Evolutionary conservation across 169 alveolate genomes (phyloP), one percentile per base, ranked within the genome.

Genomic region (Perkinsus marinus): DNA sequence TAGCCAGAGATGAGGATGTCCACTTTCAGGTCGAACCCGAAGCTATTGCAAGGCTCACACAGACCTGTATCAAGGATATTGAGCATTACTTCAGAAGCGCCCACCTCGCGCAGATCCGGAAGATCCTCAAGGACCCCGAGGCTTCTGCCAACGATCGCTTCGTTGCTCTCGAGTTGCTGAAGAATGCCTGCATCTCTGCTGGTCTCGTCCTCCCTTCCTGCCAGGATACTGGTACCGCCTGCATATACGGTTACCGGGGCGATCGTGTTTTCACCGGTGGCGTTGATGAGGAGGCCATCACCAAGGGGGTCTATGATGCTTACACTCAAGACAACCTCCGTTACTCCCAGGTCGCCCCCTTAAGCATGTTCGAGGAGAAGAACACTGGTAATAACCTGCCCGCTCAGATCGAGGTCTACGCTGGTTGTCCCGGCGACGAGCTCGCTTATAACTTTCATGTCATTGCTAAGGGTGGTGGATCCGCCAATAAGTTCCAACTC

Each of bases 401-500:
- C 0, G 97, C 98, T 19, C 98, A 96, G 91, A 94, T 97, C 3
- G 97, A 96, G 43, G 68, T 96, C 9, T 93, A 93, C 46, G 91
- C 95, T 10, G 96, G 97, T 7, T 92, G 90, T 38, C 79, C 79
- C 79, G 79, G 79, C 22, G 79, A 57, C 34, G 79, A 57, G 34
- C 79, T 57, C 34, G 92, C 92, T 38, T 97, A 95, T 91, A 96
- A 97, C 90, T 90, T 96, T 69, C 94, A 96, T 36, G 96, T 94
- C 93, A 94, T 97, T 39, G 98, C 97, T 16, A 97, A 96, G 91
- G 98, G 98, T 0, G 98, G 98, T 9, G 98, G 98, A n/a, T 95
- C 97, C 39, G 97, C 98, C 38, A 97, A 96, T 93, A 96, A 96
- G 93, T 96, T 97, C 2, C 95, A 96, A 93, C 95, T 97, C 39